Base-by-base conservation (phyloP, 1,284 basidiomycete species). In the Pascua guehoae region DNA sequence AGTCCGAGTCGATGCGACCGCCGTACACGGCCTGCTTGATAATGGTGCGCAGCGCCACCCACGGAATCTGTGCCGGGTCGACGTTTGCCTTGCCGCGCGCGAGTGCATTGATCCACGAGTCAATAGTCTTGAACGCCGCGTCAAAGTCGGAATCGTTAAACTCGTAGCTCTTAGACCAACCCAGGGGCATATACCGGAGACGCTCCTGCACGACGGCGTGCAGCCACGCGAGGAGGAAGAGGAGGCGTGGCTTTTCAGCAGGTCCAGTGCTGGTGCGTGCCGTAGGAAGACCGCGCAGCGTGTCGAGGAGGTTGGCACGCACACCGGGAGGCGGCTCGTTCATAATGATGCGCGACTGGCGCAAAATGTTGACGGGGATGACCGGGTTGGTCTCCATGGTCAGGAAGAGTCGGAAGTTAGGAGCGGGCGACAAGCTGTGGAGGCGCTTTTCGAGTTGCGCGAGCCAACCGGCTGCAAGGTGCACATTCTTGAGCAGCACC, bases 141-240 rank as follows among this genome's bases (percentile, higher is more conserved):
- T 87, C 85, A 83, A 95, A 88, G 71, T 98, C 94, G 5, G 94
- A 95, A 73, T 97, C 92, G 76, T 97, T 97, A 83, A 97, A 97
- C 75, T 97, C 94, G 77, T 97, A 97, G 0, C 83, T 82, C 79
- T 96, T 92, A 71, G 88, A 92, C 91, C 93, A 98, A 0, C 94
- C 93, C 24, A 98, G 81, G 7, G 94, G 94, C 10, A 88, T 88
- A 72, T 96, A 97, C 44, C 94, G 89, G 24, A 97, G 81, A 64
- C 94, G 90, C 76, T 97, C 94, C 78, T 96, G 93, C 0, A 97
- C 87, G 24, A 97, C 84, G 15, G 94, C 92, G 70, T 98, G 94
- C 85, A 97, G 94, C 93, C 93, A 98, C 3, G 93, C 90, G n/a
- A 97, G 84, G 41, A 96, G 79, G 86, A 94, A 94, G 76, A 94